phyloP scores from a whole-genome alignment of 2,329 filamentous ascomycete genomes.

The Trichophyton verrucosum region DNA sequence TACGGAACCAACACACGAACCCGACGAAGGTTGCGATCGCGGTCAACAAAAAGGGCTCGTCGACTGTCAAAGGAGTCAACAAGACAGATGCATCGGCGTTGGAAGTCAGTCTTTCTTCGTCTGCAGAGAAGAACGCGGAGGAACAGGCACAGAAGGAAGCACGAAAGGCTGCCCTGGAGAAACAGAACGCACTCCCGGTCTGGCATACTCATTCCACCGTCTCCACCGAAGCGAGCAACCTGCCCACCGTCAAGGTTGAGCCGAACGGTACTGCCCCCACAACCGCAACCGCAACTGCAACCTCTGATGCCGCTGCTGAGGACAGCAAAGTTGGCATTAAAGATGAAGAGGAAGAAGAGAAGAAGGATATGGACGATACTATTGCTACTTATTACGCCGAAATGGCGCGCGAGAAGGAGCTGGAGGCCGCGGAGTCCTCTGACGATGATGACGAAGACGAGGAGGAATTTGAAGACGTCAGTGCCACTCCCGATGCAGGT shows the following conservation, averaged over 20 bases:
- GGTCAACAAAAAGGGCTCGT: slow-evolving; percentile 24
- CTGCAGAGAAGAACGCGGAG: slow-evolving; percentile 37
- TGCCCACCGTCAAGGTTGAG: slow-evolving; percentile 9
- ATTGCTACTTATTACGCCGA: slow-evolving; percentile 37
- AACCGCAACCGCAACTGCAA: background rate
- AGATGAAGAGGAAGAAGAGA: slow-evolving; percentile 29
- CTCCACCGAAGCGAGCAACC: slow-evolving; percentile 11
- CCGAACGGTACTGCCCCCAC: slow-evolving; percentile 8
- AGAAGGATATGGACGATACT: slow-evolving; percentile 35
- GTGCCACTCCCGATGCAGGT: slow-evolving; percentile 19
- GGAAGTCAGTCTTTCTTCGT: slow-evolving; percentile 39
- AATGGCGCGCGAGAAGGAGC: slow-evolving; percentile 33
- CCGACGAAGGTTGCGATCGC: slow-evolving; percentile 31
- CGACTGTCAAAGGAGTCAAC: slow-evolving; percentile 30
- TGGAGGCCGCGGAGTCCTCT: slow-evolving; percentile 29
- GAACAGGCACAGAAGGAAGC: slow-evolving; percentile 38
- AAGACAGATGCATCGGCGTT: slow-evolving; percentile 35
- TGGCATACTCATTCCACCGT: slow-evolving; percentile 43
- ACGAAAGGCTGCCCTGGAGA: slow-evolving; percentile 37
- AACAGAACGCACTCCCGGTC: slow-evolving; percentile 41
- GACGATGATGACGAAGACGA: slow-evolving; percentile 19
- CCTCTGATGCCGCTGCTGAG: slow-evolving; percentile 10
- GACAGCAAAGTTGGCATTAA: slow-evolving; percentile 18
- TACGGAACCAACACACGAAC: slow-evolving; percentile 32
- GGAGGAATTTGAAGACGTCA: slow-evolving; percentile 16